These are phyloP conservation scores for Candolleomyces aberdarensis DNA, from an alignment of 768 basidiomycete species.

Conservation along the genomic window DNA sequence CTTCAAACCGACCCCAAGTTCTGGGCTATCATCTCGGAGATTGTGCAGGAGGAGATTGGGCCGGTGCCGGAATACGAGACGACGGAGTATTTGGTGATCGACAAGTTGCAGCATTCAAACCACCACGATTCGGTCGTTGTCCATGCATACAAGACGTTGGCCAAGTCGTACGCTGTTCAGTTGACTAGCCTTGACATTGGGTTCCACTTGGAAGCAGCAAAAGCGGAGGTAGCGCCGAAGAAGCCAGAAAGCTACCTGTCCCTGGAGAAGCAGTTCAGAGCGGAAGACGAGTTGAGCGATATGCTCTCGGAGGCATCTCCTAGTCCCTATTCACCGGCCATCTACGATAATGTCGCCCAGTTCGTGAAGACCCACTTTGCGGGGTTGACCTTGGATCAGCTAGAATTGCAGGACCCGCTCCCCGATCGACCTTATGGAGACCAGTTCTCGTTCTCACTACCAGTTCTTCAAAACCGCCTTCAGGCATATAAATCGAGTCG, in stretches of 20 bases:
- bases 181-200: constrained; percentile 76
- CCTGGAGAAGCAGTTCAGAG: constrained; percentile 54
- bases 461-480: constrained; percentile 58
- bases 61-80: constrained; percentile 68
- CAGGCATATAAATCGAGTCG: constrained; percentile 39
- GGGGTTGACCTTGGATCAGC: constrained; percentile 59
- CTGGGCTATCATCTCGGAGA: constrained; percentile 65
- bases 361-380: constrained; percentile 51
- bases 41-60: constrained; percentile 68
- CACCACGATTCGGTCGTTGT: constrained; percentile 58
- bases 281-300: constrained; percentile 63
- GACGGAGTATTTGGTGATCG: constrained; percentile 42
- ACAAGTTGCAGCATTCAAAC: constrained; percentile 49
- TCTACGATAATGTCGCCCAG: constrained; percentile 61
- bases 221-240: constrained; percentile 28
- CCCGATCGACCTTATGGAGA: constrained; percentile 78
- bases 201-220: constrained; percentile 46
- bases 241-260: constrained; percentile 61
- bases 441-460: constrained; percentile 68
- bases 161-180: constrained; percentile 73
- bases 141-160: constrained; percentile 66
- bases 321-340: constrained; percentile 65
- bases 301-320: constrained; percentile 66
- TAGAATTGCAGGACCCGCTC: constrained; percentile 59
- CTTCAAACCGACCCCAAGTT: constrained; percentile 57